Base-by-base conservation (phyloP, 2,329 filamentous ascomycete species). In the Penicillium sp. region DNA sequence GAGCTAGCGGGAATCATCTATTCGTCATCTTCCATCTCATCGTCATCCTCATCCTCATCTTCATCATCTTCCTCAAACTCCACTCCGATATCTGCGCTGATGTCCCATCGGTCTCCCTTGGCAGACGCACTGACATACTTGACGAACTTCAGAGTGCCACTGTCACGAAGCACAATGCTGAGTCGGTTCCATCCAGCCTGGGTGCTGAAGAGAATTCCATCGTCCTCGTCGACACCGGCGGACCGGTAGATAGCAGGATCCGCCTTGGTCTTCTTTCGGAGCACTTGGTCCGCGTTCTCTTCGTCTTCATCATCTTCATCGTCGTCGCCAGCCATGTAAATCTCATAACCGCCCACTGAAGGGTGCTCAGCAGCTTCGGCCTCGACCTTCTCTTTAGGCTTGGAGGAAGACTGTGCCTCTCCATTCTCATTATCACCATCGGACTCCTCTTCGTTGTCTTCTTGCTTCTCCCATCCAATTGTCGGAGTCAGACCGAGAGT, bases 171-270 rank as follows among this genome's bases (percentile, higher is more conserved):
- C 31, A 98, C 95, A 63, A 99, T 86, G 62, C 89, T 92, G 79
- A 99, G 82, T 62, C 90, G 91, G 75, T 98, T 98, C 95, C 95
- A 99, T 8, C 80, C 79, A 2, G 88, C 86, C 0, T 86, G 82
- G 67, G 87, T 88, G 47, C 83, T 87, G 71, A 91, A 89, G 33
- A 91, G 75, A 51, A 90, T 85, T 0, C 86, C 86, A 64, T 90
- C 88, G 57, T 96, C 93, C 53, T 96, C 93, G 42, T 86, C 84
- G 3, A 67, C 70, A 53, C 67, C 70, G 51, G 84, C 83, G 1
- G 89, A 84, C 73, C 89, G 88, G 81, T 99, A 99, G 50, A 99
- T 84, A 9, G 95, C 95, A 1, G 93, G 93, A 73, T 96, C 91
- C 6, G 74, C 66, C 59, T 75, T 75, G 50, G 60, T 49, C 53